Conservation (phyloP, 805 yeast genomes). For the Tetrapisispora pingtungensis region DNA sequence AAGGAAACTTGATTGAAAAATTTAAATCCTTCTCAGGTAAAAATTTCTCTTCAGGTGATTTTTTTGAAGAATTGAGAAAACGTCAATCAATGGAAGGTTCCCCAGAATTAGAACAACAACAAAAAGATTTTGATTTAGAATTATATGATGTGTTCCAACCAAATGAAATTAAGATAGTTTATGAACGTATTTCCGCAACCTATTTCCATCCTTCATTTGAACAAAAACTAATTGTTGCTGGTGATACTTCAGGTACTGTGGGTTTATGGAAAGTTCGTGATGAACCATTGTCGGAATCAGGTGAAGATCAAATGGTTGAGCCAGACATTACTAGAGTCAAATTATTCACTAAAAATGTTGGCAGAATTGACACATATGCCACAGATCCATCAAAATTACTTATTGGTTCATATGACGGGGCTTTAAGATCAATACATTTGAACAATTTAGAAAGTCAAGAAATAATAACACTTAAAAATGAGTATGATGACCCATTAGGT, state of each 20-base stretch:
- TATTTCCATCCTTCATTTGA: slow-evolving; percentile 64
- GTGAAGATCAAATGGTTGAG: slow-evolving; percentile 32
- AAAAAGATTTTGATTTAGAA: slow-evolving; percentile 45
- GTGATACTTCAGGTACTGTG: slow-evolving; percentile 78
- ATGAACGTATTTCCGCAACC: slow-evolving; percentile 62
- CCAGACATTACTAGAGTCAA: slow-evolving; percentile 53
- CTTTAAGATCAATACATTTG: slow-evolving; percentile 64
- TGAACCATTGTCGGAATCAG: slow-evolving; percentile 19
- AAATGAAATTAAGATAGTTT: slow-evolving; percentile 56
- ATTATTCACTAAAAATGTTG: slow-evolving; percentile 67
- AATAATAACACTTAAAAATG: slow-evolving; percentile 44
- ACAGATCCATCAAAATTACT: slow-evolving; percentile 44
- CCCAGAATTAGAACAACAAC: slow-evolving; percentile 35
- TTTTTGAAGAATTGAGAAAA: slow-evolving; percentile 43
- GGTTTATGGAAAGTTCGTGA: slow-evolving; percentile 75
- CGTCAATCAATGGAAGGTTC: slow-evolving; percentile 21
- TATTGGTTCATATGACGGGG: slow-evolving; percentile 81
- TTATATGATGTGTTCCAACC: slow-evolving; percentile 54
- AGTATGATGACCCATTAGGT: slow-evolving; percentile 50
- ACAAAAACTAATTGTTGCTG: slow-evolving; percentile 63
- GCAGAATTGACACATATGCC: slow-evolving; percentile 48
- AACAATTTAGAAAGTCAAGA: slow-evolving; percentile 50
- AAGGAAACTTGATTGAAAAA: slow-evolving; percentile 24
- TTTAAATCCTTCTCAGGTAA: slow-evolving; percentile 24
- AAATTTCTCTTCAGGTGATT: slow-evolving; percentile 57